Percentiles rank a stretch among this genome's conserved stretches.
These are phyloP conservation scores for Cymbopogon citratus DNA, from an alignment of 176 grass and related monocot genomes.

Conservation along the genomic window DNA sequence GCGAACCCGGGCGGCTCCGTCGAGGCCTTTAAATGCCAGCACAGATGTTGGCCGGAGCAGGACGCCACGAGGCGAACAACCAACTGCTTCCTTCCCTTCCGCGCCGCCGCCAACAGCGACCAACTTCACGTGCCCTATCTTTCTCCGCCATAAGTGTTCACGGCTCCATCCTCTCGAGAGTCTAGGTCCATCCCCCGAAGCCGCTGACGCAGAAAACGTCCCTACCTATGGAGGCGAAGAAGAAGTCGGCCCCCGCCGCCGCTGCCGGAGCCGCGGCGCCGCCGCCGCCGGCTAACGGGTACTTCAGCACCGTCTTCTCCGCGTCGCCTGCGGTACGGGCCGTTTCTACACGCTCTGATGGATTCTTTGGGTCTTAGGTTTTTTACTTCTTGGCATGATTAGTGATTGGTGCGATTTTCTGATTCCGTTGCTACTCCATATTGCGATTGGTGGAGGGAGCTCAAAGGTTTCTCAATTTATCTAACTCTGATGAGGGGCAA, in stretches of 20 bases:
- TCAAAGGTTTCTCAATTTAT: background rate
- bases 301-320: constrained; percentile 45
- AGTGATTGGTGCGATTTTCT: background rate
- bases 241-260: constrained; percentile 20
- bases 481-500: background rate
- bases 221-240: constrained; percentile 37
- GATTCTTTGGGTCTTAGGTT: background rate
- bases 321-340: constrained; percentile 41
- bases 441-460: background rate
- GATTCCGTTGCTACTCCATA: background rate
- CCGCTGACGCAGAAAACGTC: background rate
- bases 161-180: background rate
- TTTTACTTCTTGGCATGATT: background rate
- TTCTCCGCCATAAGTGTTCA: background rate
- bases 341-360: background rate
- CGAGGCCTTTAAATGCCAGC: constrained; percentile 32
- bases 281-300: constrained; percentile 1
- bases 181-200: constrained; percentile 1
- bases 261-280: constrained; percentile 12
- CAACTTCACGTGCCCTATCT: constrained; percentile 25
- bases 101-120: constrained; percentile 28
- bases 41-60: constrained; percentile 42
- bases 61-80: constrained; percentile 39
- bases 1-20: background rate
- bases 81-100: constrained; percentile 19